Evolutionary conservation across 2,329 filamentous ascomycete genomes (phyloP), one percentile per base, ranked within the genome.

Genomic region (Taxawa tesnikishii): DNA sequence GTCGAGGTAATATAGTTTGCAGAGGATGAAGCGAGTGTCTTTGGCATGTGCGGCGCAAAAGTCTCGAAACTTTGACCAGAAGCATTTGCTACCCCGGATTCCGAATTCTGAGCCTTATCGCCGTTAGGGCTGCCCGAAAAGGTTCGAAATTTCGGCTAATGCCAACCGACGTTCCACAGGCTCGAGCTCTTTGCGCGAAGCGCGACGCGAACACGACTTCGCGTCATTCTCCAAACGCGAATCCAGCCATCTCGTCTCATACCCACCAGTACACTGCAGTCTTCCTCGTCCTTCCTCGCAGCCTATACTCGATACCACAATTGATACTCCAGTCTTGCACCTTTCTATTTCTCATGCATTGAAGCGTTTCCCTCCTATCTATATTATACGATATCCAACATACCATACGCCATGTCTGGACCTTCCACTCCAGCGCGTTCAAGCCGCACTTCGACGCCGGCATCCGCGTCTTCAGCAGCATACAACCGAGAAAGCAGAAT

Each of bases 401-500:
- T 3, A 23, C 19, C 19, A 23, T n/a, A n/a, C 8, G 19, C n/a
- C 8, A 37, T 37, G 35, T 37, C 35, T 14, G 30, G 29, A 4
- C 34, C 34, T 13, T 24, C 31, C 23, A 28, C 29, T 27, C 32
- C 35, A 14, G 32, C 35, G 31, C 35, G 35, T 12, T 37, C 35
- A 16, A 37, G 35, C 30, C 35, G 35, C 35, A 31, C 35, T 5
- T 37, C 35, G 16, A 37, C 35, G 23, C 35, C 35, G 17, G 26
- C 26, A 23, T 26, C 19, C 19, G 31, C 34, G 6, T 38, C 37
- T 6, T 33, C 40, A 7, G 23, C 37, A 4, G 31, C 38, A 19
- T 48, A 62, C 29, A 60, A 60, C 0, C 62, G 62, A 4, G 54
- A 58, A 30, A 54, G 53, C 34, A 69, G 67, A 43, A 59, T 68